Conservation (phyloP, 192 early-diverging fungal genomes). For the Gonapodya prolifera region DNA sequence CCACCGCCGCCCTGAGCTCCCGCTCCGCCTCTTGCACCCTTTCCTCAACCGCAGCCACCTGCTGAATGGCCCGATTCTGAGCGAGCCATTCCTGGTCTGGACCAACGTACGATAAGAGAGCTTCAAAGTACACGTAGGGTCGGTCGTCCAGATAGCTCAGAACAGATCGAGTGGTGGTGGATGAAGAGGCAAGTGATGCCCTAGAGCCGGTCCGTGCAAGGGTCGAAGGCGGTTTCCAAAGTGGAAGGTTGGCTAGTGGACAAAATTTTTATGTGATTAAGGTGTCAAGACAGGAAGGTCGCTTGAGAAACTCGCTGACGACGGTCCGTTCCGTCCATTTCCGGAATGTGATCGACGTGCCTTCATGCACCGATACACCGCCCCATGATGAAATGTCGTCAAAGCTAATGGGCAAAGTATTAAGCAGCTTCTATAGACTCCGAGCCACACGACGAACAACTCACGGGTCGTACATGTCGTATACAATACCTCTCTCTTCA, state of each 20-base stretch:
- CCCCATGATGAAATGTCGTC: constrained; percentile 4
- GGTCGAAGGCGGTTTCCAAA: not conserved
- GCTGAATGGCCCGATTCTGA: not conserved
- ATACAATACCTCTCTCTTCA: not conserved
- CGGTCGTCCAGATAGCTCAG: not conserved
- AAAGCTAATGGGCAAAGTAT: not conserved
- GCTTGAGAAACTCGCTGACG: not conserved
- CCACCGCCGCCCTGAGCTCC: not conserved
- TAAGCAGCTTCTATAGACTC: not conserved
- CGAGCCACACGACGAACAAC: not conserved
- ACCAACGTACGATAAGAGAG: not conserved
- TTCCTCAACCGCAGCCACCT: constrained; percentile 1
- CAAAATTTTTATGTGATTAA: not conserved
- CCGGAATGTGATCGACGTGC: constrained; percentile 4
- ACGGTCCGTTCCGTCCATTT: not conserved
- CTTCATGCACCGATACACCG: constrained; percentile 5
- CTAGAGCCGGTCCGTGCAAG: too few relatives aligned
- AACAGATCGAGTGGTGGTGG: not conserved
- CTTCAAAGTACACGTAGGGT: not conserved
- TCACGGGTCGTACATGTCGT: not conserved
- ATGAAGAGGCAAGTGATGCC: not conserved
- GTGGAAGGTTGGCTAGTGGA: not conserved
- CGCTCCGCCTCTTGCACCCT: not conserved
- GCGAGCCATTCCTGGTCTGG: not conserved
- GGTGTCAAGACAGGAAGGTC: not conserved